These are phyloP conservation scores for Botrytis medusae DNA, from an alignment of 2,329 filamentous ascomycete species.

Conservation along the genomic window DNA sequence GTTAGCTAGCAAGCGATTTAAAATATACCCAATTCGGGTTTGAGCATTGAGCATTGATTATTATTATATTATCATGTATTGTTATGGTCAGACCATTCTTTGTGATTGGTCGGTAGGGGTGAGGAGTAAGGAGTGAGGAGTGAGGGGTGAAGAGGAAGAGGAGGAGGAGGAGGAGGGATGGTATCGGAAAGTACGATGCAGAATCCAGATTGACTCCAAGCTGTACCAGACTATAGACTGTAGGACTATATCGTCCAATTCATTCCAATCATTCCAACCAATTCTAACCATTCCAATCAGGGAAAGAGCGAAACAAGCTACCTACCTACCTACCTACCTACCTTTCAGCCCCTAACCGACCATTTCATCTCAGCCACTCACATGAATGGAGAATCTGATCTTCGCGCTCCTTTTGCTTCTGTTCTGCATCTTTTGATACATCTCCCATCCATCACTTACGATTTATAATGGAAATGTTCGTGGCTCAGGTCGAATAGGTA, in stretches of 20 bases:
- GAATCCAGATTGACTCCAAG: not conserved
- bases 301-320: not conserved
- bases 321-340: not conserved
- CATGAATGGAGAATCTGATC: not conserved
- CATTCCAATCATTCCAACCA: too few species aligned
- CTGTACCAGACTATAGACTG: too few species aligned
- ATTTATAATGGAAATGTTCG: not conserved
- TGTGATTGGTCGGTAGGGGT: not conserved
- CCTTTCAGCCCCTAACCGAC: not conserved
- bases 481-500: not conserved
- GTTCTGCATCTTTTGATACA: not conserved
- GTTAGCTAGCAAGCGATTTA: not conserved
- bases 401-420: not conserved
- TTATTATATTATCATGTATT: not conserved
- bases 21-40: not conserved
- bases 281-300: too few species aligned
- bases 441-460: not conserved
- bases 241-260: not conserved
- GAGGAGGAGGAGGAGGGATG: not conserved
- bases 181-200: not conserved
- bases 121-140: not conserved
- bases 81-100: not conserved
- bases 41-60: not conserved
- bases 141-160: not conserved
- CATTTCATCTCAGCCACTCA: not conserved